These are phyloP conservation scores for Teratosphaeria destructans DNA, from an alignment of 2,329 filamentous ascomycete species.

Conservation along the genomic window DNA sequence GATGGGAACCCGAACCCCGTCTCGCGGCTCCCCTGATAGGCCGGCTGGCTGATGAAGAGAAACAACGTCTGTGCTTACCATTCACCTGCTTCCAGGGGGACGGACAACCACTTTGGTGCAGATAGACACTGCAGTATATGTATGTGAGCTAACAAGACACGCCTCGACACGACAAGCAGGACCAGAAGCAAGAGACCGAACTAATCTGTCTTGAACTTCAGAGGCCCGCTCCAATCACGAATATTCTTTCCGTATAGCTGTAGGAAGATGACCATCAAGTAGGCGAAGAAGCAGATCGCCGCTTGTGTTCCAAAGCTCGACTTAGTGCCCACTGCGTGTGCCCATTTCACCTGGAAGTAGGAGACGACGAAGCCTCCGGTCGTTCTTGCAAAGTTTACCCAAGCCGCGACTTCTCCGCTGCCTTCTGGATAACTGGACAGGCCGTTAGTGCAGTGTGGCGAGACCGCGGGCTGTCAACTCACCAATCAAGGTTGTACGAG, in stretches of 20 bases:
- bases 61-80: not conserved
- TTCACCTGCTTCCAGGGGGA: too few species aligned
- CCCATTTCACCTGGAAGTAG: constrained; percentile 46
- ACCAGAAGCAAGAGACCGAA: not conserved
- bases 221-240: constrained; percentile 5
- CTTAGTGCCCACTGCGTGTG: constrained; percentile 1
- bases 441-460: not conserved
- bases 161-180: not conserved
- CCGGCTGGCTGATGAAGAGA: not conserved
- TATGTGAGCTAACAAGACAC: not conserved
- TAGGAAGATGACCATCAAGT: constrained; percentile 7
- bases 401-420: constrained; percentile 43
- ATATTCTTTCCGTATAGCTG: constrained; percentile 9
- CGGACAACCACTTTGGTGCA: not conserved
- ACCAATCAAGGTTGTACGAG: constrained; percentile 32
- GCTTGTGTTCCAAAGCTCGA: constrained; percentile 10
- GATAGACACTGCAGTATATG: not conserved
- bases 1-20: not conserved
- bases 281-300: constrained; percentile 1
- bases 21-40: not conserved
- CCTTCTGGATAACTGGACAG: constrained; percentile 30
- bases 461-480: not conserved
- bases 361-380: constrained; percentile 42
- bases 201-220: not conserved
- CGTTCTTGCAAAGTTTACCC: constrained; percentile 42